These are phyloP conservation scores for Cercospora citrullina DNA, from an alignment of 2,329 filamentous ascomycete genomes.

Conservation along the genomic window DNA sequence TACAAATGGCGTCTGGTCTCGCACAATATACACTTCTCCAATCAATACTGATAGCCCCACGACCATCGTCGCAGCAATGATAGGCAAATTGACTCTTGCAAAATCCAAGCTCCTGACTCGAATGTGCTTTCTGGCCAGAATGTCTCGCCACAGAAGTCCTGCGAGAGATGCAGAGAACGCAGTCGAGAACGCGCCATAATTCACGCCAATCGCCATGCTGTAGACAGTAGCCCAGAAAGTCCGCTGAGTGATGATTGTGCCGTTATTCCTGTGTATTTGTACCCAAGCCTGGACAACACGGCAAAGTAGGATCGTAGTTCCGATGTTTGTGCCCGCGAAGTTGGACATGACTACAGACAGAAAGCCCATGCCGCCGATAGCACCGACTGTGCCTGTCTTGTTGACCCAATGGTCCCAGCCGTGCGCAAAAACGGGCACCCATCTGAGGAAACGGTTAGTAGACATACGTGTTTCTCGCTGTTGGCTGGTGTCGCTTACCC, in stretches of 20 bases:
- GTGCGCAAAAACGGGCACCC: conserved; percentile 70
- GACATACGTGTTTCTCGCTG: neutral
- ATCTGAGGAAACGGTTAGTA: conserved; percentile 36
- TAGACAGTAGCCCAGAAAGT: conserved; percentile 75
- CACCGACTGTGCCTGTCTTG: conserved; percentile 67
- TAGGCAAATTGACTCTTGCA: conserved; percentile 67
- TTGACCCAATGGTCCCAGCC: conserved; percentile 73
- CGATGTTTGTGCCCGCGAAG: conserved; percentile 77
- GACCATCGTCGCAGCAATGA: conserved; percentile 68
- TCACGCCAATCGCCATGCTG: conserved; percentile 72
- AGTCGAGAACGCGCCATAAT: conserved; percentile 72
- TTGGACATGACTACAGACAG: conserved; percentile 61
- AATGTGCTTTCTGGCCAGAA: conserved; percentile 68
- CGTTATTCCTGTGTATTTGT: conserved; percentile 54
- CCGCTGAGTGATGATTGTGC: conserved; percentile 58
- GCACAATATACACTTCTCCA: conserved; percentile 64
- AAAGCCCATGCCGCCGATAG: conserved; percentile 71
- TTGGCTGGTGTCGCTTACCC: conserved; percentile 41
- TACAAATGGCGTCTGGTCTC: conserved; percentile 41
- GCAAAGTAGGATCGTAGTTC: conserved; percentile 70
- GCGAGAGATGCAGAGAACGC: conserved; percentile 72
- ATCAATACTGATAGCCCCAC: conserved; percentile 63
- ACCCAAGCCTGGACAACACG: conserved; percentile 70
- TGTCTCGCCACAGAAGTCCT: conserved; percentile 71
- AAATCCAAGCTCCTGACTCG: conserved; percentile 64